Evolutionary conservation across 23 red algal species (phyloP), one percentile per base, ranked within the genome.

Genomic region (Gracilaria domingensis): DNA sequence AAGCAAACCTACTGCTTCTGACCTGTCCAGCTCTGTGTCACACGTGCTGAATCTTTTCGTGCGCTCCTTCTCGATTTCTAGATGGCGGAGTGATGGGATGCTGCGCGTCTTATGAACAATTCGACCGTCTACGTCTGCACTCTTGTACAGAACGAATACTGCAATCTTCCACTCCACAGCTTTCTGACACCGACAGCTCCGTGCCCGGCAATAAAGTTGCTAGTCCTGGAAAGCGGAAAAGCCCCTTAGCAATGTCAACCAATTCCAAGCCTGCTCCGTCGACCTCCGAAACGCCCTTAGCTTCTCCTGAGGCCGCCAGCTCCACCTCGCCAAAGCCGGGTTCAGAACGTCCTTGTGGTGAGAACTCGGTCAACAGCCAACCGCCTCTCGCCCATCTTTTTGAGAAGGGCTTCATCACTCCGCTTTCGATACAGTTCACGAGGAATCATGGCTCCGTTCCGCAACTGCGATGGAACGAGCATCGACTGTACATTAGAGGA

Each of bases 311-410:
- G 12, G 45, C 45, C 6, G 18, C 51, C 51, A 1, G 17, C 18
- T 18, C 51, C 51, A 55, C 13, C n/a, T n/a, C n/a, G 13, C 51
- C 33, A 36, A 69, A 23, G 26, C 8, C 32, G 12, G 17, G 26
- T 4, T 30, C 24, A 24, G 18, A 30, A 34, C 64, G 16, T 1
- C 7, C 12, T 17, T 69, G 89, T 33, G 95, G 77, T 6, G 79
- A 92, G 54, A 84, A 94, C 74, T 85, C 90, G 23, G 64, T 97
- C 37, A 97, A 94, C 60, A 64, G 38, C 23, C 90, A 97, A 88
- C 79, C 95, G 29, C 45, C 77, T 25, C 38, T 90, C 23, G 2
- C 36, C 35, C 23, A 74, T 23, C 70, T 97, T 0, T 64, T 62
- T 9, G 86, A 91, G 29, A 25, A 90, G 35, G 89, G 90, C 51